A percentile compares a stretch with the other conserved stretches of the same genome.
Evolutionary conservation across 768 basidiomycete species (phyloP).

Genomic region (Tulasnella sp.): DNA sequence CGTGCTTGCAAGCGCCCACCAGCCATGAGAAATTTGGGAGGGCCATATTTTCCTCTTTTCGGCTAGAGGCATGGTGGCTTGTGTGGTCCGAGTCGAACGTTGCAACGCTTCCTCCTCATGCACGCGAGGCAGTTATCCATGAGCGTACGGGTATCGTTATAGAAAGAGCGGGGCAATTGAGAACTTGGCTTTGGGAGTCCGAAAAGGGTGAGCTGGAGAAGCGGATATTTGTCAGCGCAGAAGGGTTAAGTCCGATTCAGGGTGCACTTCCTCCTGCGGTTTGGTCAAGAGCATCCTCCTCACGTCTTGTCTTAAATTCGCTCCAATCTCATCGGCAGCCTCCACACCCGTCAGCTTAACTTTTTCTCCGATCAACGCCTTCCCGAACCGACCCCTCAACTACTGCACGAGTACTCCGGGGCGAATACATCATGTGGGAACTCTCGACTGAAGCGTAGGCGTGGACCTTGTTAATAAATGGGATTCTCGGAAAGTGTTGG

Average conservation of each 20-base stretch:
- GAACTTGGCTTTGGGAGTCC: neutral
- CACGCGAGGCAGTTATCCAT: neutral
- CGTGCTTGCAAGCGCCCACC: neutral
- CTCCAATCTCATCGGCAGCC: constrained; percentile 25
- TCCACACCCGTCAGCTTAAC: constrained; percentile 8
- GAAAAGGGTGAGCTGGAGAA: neutral
- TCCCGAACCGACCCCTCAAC: constrained; percentile 21
- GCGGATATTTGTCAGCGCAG: neutral
- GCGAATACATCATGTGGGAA: neutral
- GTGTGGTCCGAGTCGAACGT: neutral
- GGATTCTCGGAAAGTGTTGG: constrained; percentile 20
- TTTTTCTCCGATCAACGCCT: constrained; percentile 9
- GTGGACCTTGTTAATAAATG: constrained; percentile 9
- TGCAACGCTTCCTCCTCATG: neutral
- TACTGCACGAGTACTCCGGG: neutral
- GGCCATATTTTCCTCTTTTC: neutral
- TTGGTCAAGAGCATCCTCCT: neutral
- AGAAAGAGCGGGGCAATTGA: neutral
- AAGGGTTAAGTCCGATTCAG: constrained; percentile 1
- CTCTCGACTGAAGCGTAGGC: constrained; percentile 17
- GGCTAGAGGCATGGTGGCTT: neutral
- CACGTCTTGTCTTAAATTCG: constrained; percentile 2
- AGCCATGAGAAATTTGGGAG: neutral
- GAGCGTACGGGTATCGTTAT: too few relatives aligned
- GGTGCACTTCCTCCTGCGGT: neutral